Conservation (phyloP, 2,329 filamentous ascomycete species). For the Nakataea oryzae region DNA sequence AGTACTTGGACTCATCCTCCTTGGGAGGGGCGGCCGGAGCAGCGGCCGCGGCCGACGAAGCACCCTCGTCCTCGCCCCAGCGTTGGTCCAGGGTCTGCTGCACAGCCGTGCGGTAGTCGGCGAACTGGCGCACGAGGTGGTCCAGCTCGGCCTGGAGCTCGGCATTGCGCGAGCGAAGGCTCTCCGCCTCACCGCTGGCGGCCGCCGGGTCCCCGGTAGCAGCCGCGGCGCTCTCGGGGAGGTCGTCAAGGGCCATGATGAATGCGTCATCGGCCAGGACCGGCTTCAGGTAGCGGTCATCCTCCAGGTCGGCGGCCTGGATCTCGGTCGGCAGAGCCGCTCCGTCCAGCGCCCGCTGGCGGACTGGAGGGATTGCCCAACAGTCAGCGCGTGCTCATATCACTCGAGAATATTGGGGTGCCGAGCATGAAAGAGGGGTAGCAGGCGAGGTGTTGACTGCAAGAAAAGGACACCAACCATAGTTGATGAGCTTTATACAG, state of each 20-base stretch:
- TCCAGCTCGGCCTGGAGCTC: constrained; percentile 52
- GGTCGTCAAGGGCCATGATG: constrained; percentile 77
- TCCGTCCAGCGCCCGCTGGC: constrained; percentile 33
- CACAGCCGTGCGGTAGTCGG: constrained; percentile 54
- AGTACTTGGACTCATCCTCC: constrained; percentile 31
- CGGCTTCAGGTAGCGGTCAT: constrained; percentile 74
- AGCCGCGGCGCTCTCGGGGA: constrained; percentile 35
- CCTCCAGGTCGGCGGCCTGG: constrained; percentile 51
- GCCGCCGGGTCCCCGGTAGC: constrained; percentile 10
- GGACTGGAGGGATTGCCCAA: constrained; percentile 24
- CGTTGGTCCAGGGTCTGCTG: constrained; percentile 57
- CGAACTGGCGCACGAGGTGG: constrained; percentile 48
- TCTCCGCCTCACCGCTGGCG: constrained; percentile 17
- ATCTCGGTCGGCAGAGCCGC: constrained; percentile 45
- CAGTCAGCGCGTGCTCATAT: neutral
- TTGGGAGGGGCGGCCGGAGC: constrained; percentile 7
- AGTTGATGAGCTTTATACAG: constrained; percentile 67
- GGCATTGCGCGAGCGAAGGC: constrained; percentile 36
- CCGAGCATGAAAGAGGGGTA: neutral
- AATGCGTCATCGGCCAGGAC: constrained; percentile 83
- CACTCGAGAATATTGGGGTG: no score
- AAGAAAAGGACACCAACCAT: constrained; percentile 26
- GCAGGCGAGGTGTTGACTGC: neutral
- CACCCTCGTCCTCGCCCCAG: constrained; percentile 43
- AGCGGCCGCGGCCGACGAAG: constrained; percentile 14